These are phyloP conservation scores for Lachancea kluyveri DNA, from an alignment of 805 yeast species.

Conservation along the genomic window DNA sequence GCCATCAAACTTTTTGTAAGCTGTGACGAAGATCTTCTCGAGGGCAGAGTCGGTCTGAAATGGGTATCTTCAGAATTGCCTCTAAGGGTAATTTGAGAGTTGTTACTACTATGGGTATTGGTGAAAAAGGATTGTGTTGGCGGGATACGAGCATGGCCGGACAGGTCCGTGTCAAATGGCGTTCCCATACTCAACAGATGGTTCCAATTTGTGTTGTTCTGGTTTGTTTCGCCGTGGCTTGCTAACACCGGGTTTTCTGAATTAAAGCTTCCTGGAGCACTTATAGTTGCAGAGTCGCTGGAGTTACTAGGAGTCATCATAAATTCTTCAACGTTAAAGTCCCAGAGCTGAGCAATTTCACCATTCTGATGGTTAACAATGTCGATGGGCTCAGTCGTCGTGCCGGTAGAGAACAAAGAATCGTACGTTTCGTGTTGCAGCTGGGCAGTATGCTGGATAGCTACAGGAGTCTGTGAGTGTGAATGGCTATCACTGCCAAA, in stretches of 20 bases:
- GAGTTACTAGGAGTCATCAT: conserved; percentile 31
- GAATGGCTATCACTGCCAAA: conserved; percentile 1
- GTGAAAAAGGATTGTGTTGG: too few relatives aligned
- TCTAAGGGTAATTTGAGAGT: conserved; percentile 1
- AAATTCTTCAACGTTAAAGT: conserved; percentile 33
- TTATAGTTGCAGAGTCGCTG: conserved; percentile 31
- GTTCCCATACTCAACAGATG: conserved; percentile 9
- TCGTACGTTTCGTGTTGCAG: conserved; percentile 2
- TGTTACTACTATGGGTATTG: too few relatives aligned
- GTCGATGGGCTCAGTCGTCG: conserved; percentile 23
- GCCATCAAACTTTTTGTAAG: conserved; percentile 6
- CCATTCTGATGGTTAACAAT: conserved; percentile 30
- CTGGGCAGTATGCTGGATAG: too few relatives aligned
- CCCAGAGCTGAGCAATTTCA: conserved; percentile 37
- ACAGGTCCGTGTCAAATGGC: too few relatives aligned
- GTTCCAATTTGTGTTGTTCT: conserved; percentile 5
- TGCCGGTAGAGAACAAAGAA: conserved; percentile 1
- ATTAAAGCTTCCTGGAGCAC: conserved; percentile 31
- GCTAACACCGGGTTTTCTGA: conserved; percentile 14
- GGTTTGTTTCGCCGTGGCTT: neutral
- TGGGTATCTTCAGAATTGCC: conserved; percentile 4
- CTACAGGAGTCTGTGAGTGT: too few relatives aligned
- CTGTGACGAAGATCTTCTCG: conserved; percentile 8
- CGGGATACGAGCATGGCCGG: too few relatives aligned
- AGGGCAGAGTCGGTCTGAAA: conserved; percentile 8